A percentile compares a stretch with the other conserved stretches of the same genome.
Conservation (phyloP, 257 asterid genomes). For the Solanum microdontum region DNA sequence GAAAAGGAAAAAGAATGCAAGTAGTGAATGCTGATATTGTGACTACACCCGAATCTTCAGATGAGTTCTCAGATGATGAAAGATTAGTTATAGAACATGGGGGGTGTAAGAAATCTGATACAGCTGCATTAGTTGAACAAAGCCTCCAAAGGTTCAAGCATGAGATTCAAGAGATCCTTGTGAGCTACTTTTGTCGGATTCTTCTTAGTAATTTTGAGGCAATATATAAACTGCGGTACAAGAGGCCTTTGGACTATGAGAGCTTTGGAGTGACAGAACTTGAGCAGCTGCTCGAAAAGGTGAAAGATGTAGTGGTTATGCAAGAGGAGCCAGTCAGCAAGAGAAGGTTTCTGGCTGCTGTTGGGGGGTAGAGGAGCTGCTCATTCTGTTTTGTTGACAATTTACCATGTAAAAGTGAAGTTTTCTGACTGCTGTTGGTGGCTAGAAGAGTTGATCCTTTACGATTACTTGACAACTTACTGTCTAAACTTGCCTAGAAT, state of each 20-base stretch:
- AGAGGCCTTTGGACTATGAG: background rate
- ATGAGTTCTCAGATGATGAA: conserved; percentile 59
- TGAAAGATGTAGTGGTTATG: background rate
- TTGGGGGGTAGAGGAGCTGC: background rate
- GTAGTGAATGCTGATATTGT: conserved; percentile 19
- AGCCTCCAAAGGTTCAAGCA: conserved; percentile 45
- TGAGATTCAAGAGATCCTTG: conserved; percentile 85
- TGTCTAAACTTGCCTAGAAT: background rate
- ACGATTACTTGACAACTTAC: background rate
- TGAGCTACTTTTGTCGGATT: conserved; percentile 67
- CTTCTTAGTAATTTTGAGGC: conserved; percentile 52
- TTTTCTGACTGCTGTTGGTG: background rate
- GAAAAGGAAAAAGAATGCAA: conserved; percentile 31
- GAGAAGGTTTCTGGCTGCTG: background rate
- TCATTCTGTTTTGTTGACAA: background rate
- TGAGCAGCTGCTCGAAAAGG: background rate
- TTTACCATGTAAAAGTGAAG: background rate
- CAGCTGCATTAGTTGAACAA: conserved; percentile 6
- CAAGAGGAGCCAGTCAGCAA: background rate
- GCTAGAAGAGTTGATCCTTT: background rate
- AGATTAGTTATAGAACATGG: conserved; percentile 18
- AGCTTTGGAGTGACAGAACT: background rate
- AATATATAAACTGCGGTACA: background rate
- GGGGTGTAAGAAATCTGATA: conserved; percentile 10
- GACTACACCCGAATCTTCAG: conserved; percentile 37